These are phyloP conservation scores for Nemania sp. DNA, from an alignment of 2,329 filamentous ascomycete species.

Conservation along the genomic window DNA sequence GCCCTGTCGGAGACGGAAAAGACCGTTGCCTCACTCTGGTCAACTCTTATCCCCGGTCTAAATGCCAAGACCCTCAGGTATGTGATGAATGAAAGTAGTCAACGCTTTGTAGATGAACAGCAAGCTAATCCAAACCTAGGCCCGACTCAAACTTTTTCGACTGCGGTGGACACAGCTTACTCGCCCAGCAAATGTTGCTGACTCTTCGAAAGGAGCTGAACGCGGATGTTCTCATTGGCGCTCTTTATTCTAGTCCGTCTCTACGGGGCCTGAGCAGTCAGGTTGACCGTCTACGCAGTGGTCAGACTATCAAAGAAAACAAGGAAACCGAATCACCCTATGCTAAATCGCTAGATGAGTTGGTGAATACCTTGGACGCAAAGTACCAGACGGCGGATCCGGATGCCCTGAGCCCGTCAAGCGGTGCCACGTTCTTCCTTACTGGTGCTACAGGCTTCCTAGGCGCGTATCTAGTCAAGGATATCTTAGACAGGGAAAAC, in stretches of 20 bases:
- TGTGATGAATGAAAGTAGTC: no score
- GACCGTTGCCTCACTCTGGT: slow-evolving; percentile 78
- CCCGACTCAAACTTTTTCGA: slow-evolving; percentile 78
- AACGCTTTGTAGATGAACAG: no score
- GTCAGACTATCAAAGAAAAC: slow-evolving; percentile 45
- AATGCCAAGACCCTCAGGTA: slow-evolving; percentile 78
- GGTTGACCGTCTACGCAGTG: slow-evolving; percentile 58
- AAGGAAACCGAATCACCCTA: slow-evolving; percentile 60
- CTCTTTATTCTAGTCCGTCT: slow-evolving; percentile 74
- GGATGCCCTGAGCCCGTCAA: no score
- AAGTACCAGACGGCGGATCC: slow-evolving; percentile 53
- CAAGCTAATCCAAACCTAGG: no score
- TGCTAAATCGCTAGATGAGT: slow-evolving; percentile 61
- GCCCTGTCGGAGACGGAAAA: slow-evolving; percentile 68
- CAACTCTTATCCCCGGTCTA: slow-evolving; percentile 73
- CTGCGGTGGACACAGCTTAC: slow-evolving; percentile 81
- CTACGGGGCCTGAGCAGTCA: slow-evolving; percentile 62
- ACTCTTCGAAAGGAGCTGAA: slow-evolving; percentile 63
- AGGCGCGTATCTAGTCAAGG: no score
- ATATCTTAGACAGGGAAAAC: no score
- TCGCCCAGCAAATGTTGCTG: slow-evolving; percentile 84
- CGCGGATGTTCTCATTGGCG: slow-evolving; percentile 73
- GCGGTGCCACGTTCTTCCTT: no score
- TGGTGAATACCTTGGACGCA: slow-evolving; percentile 56
- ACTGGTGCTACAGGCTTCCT: no score